A percentile compares a stretch with the other conserved stretches of the same genome.
phyloP scores from a whole-genome alignment of 2,329 filamentous ascomycete genomes.

The Alternaria gansuensis region DNA sequence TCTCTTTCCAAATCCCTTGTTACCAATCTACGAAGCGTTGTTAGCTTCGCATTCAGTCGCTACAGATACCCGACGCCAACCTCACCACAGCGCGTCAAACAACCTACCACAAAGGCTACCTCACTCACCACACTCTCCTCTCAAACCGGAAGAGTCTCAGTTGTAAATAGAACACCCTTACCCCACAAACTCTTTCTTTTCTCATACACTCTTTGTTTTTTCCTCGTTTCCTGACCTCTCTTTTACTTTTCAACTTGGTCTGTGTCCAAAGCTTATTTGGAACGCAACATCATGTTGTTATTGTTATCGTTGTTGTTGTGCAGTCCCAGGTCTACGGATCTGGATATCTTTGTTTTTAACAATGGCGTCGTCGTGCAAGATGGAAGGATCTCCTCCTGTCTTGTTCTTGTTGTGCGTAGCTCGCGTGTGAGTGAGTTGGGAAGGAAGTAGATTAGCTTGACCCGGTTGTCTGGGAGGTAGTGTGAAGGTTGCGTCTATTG shows the following conservation, averaged over 20 bases:
- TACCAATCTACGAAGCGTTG: conserved; percentile 23
- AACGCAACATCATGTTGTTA: background rate
- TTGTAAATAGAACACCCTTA: conserved; percentile 9
- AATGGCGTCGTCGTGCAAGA: conserved; percentile 19
- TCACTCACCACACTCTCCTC: background rate
- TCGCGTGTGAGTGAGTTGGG: conserved; percentile 4
- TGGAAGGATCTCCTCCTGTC: conserved; percentile 11
- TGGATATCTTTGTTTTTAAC: conserved; percentile 8
- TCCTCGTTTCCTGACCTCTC: conserved; percentile 11
- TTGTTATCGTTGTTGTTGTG: background rate
- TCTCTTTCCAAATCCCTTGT: conserved; percentile 18
- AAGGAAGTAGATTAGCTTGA: conserved; percentile 1
- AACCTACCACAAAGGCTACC: background rate
- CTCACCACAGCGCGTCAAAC: conserved; percentile 19
- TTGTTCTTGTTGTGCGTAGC: conserved; percentile 5
- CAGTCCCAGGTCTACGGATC: conserved; percentile 11
- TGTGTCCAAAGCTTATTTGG: conserved; percentile 12
- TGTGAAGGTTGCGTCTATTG: conserved; percentile 3
- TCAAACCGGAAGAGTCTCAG: conserved; percentile 2
- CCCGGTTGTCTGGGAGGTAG: background rate
- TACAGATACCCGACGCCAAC: conserved; percentile 51
- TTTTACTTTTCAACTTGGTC: conserved; percentile 15
- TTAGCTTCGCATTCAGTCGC: conserved; percentile 42
- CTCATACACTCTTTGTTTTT: conserved; percentile 2
- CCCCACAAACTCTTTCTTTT: conserved; percentile 10